phyloP scores from a whole-genome alignment of 2,329 filamentous ascomycete species.

The Stenocarpella maydis region DNA sequence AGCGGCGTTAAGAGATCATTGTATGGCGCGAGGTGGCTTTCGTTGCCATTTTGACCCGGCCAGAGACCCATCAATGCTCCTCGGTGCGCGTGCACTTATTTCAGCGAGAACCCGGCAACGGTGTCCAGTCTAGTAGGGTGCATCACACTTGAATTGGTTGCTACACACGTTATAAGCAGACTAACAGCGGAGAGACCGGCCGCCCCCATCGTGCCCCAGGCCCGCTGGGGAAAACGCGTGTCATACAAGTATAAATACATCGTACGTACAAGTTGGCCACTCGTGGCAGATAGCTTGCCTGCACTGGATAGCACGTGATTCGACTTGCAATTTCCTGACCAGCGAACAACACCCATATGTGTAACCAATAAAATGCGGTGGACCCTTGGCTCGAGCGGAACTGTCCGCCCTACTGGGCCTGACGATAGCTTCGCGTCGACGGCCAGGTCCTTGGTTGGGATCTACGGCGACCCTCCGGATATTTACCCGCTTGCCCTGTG shows the following conservation, averaged over 20 bases:
- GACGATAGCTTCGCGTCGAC: conserved; percentile 24
- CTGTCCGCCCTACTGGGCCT: neutral
- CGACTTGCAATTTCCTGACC: neutral
- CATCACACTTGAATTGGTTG: conserved; percentile 24
- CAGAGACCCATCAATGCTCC: neutral
- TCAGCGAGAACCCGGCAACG: neutral
- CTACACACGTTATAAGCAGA: conserved; percentile 28
- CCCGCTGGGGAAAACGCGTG: neutral
- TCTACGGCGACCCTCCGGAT: conserved; percentile 3
- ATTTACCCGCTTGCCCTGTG: conserved; percentile 9
- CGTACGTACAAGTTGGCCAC: conserved; percentile 9
- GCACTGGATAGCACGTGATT: neutral
- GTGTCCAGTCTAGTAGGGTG: conserved; percentile 12
- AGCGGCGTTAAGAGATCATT: conserved; percentile 7
- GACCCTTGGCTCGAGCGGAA: neutral
- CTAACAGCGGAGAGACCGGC: conserved; percentile 18
- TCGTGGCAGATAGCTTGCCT: neutral
- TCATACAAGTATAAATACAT: neutral
- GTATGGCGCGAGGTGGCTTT: conserved; percentile 1
- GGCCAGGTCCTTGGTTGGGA: conserved; percentile 4
- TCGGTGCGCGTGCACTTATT: conserved; percentile 11
- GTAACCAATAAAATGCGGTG: neutral
- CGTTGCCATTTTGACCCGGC: neutral
- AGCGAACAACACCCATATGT: neutral
- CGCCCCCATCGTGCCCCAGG: neutral